phyloP scores from a whole-genome alignment of 495 filamentous ascomycete species.

The Tetracladium setigerum region DNA sequence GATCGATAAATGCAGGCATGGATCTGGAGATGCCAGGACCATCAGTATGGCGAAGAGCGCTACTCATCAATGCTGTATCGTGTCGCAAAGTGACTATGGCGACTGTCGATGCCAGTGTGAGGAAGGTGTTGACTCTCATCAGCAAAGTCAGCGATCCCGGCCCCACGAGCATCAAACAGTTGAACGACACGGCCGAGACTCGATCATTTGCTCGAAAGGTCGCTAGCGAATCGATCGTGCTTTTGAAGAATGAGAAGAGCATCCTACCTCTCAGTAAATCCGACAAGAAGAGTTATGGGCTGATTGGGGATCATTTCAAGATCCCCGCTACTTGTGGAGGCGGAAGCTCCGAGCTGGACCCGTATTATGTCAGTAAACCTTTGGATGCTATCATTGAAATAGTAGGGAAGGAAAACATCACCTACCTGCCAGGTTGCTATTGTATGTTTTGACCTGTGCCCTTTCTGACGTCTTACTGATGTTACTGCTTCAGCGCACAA shows the following conservation, averaged over 20 bases:
- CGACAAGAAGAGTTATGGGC: constrained; percentile 19
- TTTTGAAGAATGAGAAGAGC: constrained; percentile 49
- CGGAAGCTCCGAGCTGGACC: constrained; percentile 53
- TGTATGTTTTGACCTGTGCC: no score
- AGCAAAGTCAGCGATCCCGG: constrained; percentile 13
- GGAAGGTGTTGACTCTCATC: constrained; percentile 41
- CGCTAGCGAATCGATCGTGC: constrained; percentile 48
- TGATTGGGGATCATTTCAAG: constrained; percentile 38
- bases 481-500: no score
- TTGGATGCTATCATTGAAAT: no score
- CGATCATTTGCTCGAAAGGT: constrained; percentile 39
- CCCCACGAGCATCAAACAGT: constrained; percentile 26
- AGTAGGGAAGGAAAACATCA: no score
- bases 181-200: constrained; percentile 28
- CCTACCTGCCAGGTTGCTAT: no score
- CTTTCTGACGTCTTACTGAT: no score
- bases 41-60: constrained; percentile 43
- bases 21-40: constrained; percentile 58
- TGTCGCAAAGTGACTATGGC: constrained; percentile 32
- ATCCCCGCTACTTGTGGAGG: constrained; percentile 57
- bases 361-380: constrained; percentile 58
- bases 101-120: constrained; percentile 40
- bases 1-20: constrained; percentile 46
- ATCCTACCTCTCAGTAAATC: constrained; percentile 41
- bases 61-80: constrained; percentile 37